Evolutionary conservation across 306 rosid species (phyloP).

Genomic region (Cotoneaster glaucophyllus): DNA sequence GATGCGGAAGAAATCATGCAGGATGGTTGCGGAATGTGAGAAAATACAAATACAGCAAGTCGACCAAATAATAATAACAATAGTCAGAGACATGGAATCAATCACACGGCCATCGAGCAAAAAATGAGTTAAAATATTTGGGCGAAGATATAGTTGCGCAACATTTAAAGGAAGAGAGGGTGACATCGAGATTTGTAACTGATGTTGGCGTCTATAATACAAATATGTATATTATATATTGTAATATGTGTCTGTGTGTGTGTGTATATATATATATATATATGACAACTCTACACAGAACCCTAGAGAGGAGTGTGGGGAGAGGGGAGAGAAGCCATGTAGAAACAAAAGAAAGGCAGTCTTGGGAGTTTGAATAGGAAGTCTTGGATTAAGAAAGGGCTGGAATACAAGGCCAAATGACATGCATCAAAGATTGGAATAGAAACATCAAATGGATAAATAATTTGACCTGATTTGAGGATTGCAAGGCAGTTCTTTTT

Average conservation of each 20-base stretch:
- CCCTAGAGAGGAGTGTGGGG: neutral
- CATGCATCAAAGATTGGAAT: constrained; percentile 45
- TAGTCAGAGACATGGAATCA: constrained; percentile 28
- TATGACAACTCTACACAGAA: neutral
- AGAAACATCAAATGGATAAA: constrained; percentile 54
- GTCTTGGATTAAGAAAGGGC: neutral
- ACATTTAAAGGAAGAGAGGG: constrained; percentile 12
- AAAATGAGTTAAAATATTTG: constrained; percentile 15
- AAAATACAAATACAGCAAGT: neutral
- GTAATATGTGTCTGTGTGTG: no score
- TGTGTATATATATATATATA: fast-evolving
- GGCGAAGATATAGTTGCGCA: constrained; percentile 16
- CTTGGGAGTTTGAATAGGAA: constrained; percentile 36
- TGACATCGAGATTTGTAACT: constrained; percentile 46
- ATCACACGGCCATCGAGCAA: constrained; percentile 14
- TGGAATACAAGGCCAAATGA: neutral
- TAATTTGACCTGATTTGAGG: constrained; percentile 24
- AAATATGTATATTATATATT: neutral
- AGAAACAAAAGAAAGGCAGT: constrained; percentile 42
- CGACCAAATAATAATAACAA: neutral
- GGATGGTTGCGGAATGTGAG: neutral
- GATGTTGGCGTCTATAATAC: neutral
- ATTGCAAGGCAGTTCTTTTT: neutral
- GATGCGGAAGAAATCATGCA: neutral
- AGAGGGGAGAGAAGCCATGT: constrained; percentile 3